These are phyloP conservation scores for Russula sp. DNA, from an alignment of 768 basidiomycete genomes.

Conservation along the genomic window DNA sequence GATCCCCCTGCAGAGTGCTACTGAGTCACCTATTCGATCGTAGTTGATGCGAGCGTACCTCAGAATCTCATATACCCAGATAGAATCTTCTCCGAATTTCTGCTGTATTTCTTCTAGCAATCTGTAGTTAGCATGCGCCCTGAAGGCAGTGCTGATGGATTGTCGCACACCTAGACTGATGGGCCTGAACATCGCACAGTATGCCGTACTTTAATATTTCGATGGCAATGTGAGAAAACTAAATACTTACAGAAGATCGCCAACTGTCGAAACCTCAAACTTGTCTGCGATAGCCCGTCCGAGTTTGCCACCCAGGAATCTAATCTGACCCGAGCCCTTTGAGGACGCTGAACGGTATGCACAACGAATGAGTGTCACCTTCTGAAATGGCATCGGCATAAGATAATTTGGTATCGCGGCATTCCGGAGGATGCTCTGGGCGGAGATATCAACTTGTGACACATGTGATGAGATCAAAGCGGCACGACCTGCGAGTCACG, in stretches of 20 bases:
- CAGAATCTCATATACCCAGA: constrained; percentile 91
- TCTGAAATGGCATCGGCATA: constrained; percentile 66
- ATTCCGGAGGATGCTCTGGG: constrained; percentile 77
- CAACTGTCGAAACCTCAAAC: constrained; percentile 84
- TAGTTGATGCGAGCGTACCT: constrained; percentile 43
- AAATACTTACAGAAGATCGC: constrained; percentile 71
- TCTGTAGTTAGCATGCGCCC: not conserved
- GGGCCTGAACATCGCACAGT: constrained; percentile 31
- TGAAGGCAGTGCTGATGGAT: constrained; percentile 2
- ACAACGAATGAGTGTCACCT: constrained; percentile 23
- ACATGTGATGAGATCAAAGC: not conserved
- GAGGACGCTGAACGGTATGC: not conserved
- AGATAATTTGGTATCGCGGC: constrained; percentile 80
- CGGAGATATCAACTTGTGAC: not conserved
- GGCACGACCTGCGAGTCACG: constrained; percentile 67
- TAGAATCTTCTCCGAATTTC: constrained; percentile 71
- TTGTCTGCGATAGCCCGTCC: constrained; percentile 81
- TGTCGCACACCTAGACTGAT: constrained; percentile 45
- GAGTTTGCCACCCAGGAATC: constrained; percentile 91
- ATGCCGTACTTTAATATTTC: not conserved
- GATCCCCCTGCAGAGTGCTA: constrained; percentile 51
- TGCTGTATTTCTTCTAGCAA: constrained; percentile 35
- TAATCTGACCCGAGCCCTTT: constrained; percentile 48
- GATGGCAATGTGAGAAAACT: not conserved
- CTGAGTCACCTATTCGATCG: not conserved